Conservation (phyloP, 495 filamentous ascomycete species). For the Hypoxylon lienhwacheense region DNA sequence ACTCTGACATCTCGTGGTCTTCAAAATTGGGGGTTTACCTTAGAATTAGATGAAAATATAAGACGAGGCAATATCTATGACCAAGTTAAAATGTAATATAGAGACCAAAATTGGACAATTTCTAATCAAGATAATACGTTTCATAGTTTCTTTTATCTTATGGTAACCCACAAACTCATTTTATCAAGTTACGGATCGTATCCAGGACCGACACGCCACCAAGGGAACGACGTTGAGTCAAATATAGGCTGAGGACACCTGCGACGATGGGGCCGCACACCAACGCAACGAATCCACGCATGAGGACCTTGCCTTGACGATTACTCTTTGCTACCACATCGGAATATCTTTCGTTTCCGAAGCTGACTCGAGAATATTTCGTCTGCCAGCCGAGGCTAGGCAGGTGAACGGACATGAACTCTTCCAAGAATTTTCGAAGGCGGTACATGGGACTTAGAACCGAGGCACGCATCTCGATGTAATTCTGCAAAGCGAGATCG, state of each 20-base stretch:
- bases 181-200: constrained; percentile 12
- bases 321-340: constrained; percentile 71
- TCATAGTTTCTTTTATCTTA: neutral
- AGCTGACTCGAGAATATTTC: constrained; percentile 90
- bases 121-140: neutral
- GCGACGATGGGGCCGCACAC: constrained; percentile 39
- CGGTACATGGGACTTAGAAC: constrained; percentile 76
- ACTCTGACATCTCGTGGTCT: too few relatives aligned
- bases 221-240: constrained; percentile 17
- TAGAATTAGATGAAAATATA: too few relatives aligned
- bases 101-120: neutral
- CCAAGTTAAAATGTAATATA: neutral
- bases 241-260: constrained; percentile 28
- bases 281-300: constrained; percentile 37
- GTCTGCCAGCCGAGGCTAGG: constrained; percentile 83
- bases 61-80: too few relatives aligned
- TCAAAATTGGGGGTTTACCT: too few relatives aligned
- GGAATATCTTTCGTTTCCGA: constrained; percentile 87
- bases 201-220: constrained; percentile 10
- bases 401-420: constrained; percentile 73
- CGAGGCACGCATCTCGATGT: constrained; percentile 85
- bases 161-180: neutral
- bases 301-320: constrained; percentile 66
- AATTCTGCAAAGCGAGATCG: constrained; percentile 87
- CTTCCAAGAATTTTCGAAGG: constrained; percentile 81